phyloP scores from a whole-genome alignment of 192 early-diverging fungal genomes.

The Coemansia reversa region DNA sequence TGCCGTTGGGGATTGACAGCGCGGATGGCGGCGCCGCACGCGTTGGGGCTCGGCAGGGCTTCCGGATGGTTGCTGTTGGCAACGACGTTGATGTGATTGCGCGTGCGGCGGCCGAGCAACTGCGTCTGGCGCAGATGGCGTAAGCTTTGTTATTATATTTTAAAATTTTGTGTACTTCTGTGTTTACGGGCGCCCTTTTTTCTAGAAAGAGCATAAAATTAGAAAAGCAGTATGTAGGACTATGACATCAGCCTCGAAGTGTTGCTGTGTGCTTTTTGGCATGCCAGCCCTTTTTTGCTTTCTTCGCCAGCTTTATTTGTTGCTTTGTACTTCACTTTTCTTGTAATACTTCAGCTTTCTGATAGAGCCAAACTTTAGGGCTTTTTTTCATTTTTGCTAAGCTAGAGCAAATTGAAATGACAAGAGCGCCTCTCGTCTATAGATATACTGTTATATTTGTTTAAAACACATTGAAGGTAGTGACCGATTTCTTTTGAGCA shows the following conservation, averaged over 20 bases:
- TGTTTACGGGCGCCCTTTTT: background rate
- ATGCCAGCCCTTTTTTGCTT: slow-evolving; percentile 3
- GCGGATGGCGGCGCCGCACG: slow-evolving; percentile 20
- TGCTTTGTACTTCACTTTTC: slow-evolving; percentile 3
- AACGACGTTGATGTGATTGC: slow-evolving; percentile 31
- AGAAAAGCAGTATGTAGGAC: too few relatives aligned
- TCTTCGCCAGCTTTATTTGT: background rate
- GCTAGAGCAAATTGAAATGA: background rate
- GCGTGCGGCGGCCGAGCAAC: slow-evolving; percentile 35
- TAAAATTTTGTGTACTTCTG: background rate
- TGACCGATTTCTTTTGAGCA: background rate
- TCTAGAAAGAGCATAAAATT: too few relatives aligned
- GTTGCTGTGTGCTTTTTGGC: background rate
- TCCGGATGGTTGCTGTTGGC: slow-evolving; percentile 41
- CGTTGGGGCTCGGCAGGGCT: slow-evolving; percentile 23
- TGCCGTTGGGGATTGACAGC: slow-evolving; percentile 41
- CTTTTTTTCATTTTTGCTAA: background rate
- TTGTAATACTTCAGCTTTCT: background rate
- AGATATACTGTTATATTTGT: background rate
- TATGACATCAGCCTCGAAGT: background rate
- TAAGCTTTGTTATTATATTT: slow-evolving; percentile 2
- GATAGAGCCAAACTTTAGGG: background rate
- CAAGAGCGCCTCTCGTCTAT: background rate
- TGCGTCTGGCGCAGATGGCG: slow-evolving; percentile 24
- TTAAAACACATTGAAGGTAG: background rate